phyloP scores from a whole-genome alignment of 441 rosid species.

The Croton laevigatus region DNA sequence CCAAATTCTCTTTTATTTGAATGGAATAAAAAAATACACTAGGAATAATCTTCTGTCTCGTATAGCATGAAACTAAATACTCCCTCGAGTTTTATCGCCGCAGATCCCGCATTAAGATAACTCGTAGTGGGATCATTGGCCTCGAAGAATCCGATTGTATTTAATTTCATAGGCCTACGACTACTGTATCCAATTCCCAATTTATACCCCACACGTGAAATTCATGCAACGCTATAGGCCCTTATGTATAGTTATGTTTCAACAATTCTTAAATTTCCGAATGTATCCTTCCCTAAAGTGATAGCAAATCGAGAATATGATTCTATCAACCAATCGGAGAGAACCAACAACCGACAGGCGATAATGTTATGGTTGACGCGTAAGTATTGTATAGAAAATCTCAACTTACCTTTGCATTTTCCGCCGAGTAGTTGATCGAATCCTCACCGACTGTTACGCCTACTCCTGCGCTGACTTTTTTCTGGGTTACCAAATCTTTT shows the following conservation, averaged over 20 bases:
- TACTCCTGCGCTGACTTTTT: conserved; percentile 31
- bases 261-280: neutral
- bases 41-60: neutral
- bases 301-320: neutral
- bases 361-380: neutral
- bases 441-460: conserved; percentile 47
- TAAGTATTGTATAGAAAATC: conserved; percentile 4
- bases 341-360: conserved; percentile 4
- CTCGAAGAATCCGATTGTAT: conserved; percentile 25
- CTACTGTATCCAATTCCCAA: conserved; percentile 23
- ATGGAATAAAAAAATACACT: neutral
- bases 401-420: conserved; percentile 31
- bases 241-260: conserved; percentile 7
- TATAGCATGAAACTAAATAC: conserved; percentile 12
- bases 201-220: conserved; percentile 29
- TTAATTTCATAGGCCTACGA: conserved; percentile 20
- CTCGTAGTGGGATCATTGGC: conserved; percentile 27
- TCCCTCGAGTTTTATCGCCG: conserved; percentile 28
- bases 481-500: conserved; percentile 16
- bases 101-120: conserved; percentile 28
- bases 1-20: neutral
- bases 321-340: conserved; percentile 6
- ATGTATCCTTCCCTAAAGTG: neutral
- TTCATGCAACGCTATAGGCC: conserved; percentile 3
- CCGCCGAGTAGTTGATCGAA: conserved; percentile 21